phyloP scores from a whole-genome alignment of 2,329 filamentous ascomycete genomes.

The Westerdykella aurantiaca region DNA sequence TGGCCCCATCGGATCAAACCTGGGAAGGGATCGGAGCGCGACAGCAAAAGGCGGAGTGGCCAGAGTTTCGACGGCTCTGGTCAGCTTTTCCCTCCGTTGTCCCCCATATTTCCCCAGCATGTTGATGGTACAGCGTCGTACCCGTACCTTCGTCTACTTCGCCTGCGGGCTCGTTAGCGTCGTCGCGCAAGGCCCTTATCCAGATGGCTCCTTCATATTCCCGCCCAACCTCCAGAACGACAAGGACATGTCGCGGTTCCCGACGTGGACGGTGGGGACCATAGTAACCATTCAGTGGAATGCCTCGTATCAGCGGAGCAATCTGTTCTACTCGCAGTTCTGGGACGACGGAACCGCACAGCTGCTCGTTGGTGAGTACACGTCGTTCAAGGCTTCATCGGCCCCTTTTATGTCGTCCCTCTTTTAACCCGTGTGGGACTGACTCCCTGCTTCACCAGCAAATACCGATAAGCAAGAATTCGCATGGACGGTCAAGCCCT shows the following conservation, averaged over 20 bases:
- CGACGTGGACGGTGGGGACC: not conserved
- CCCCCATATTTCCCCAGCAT: no score
- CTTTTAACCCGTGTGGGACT: no score
- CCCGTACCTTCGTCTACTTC: not conserved
- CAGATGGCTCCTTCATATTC: not conserved
- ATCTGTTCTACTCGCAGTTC: not conserved
- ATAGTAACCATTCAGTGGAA: not conserved
- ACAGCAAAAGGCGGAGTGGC: no score
- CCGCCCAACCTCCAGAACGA: not conserved
- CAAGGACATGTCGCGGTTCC: not conserved
- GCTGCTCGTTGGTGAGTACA: not conserved
- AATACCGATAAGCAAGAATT: not conserved
- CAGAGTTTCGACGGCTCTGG: no score
- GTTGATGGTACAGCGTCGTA: no score
- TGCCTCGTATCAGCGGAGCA: not conserved
- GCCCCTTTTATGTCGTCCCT: not conserved
- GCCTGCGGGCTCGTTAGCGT: not conserved
- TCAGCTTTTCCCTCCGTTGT: no score
- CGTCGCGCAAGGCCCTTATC: not conserved
- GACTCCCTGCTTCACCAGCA: no score
- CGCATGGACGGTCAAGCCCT: not conserved
- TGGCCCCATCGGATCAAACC: no score
- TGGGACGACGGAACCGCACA: not conserved
- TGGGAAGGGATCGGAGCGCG: no score
- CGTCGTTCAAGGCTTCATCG: not conserved